Evolutionary conservation across 2,329 filamentous ascomycete species (phyloP), one percentile per base, ranked within the genome.

Genomic region (Xylaria sp.): DNA sequence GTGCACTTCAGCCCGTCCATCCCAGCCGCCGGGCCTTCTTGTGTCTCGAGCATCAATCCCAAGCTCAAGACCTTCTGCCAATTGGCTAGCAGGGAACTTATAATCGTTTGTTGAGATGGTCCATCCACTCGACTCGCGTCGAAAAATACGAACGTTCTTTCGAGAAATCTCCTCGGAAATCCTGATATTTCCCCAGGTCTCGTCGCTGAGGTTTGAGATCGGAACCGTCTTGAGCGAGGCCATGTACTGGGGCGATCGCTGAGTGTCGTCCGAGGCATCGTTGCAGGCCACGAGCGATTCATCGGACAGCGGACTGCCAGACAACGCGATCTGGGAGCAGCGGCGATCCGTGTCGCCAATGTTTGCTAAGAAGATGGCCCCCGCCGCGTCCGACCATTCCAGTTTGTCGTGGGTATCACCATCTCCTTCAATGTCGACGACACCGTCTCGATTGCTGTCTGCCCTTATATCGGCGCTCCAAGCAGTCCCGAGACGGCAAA

Each of bases 371-470:
- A 9, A 38, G n/a, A 34, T 16, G 19, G 21, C 29, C 7, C 43
- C 43, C 29, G 40, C 8, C 11, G 9, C 18, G 6, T 20, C 13
- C 20, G 40, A 20, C 40, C 40, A 42, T 34, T 50, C 4, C 37
- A 42, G 21, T 34, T 34, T 50, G 19, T 45, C 47, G 19, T 45
- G 13, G 18, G n/a, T 3, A 21, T 50, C 37, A 19, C 16, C 34
- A 40, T 50, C 37, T 18, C 24, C 19, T 3, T 37, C 40, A 17
- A 38, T 26, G 7, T 58, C 53, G 55, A 24, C 34, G 49, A 55
- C 20, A 13, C 9, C 9, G 21, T 42, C 8, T 42, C 8, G 6
- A 20, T 42, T 42, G 40, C 40, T 42, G 20, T 20, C 40, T 13
- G 40, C 40, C 40, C 40, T 42, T 13, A 42, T 42, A 20, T 20